Evolutionary conservation across 2,329 filamentous ascomycete species (phyloP).

Genomic region (Neurospora sp.): DNA sequence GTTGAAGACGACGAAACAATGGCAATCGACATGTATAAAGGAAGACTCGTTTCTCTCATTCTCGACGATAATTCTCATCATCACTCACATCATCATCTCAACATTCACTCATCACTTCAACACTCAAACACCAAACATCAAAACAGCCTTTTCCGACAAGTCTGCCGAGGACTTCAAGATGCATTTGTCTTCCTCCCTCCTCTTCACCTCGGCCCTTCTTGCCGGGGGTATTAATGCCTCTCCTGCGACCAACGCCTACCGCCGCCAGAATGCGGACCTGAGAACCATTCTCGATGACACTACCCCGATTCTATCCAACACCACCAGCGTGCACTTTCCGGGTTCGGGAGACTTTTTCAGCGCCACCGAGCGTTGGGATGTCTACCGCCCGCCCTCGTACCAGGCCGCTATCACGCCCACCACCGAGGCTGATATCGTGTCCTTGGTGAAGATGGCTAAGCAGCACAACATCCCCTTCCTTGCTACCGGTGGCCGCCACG

Average conservation of each 20-base stretch:
- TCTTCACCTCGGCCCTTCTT: neutral
- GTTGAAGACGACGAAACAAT: neutral
- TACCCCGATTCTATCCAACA: neutral
- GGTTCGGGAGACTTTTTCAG: neutral
- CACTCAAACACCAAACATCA: neutral
- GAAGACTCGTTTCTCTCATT: neutral
- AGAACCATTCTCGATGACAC: neutral
- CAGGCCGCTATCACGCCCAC: neutral
- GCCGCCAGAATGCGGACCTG: neutral
- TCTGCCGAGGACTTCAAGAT: neutral
- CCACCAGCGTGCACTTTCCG: neutral
- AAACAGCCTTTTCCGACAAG: neutral
- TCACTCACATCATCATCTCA: neutral
- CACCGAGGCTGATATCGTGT: neutral
- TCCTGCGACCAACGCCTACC: neutral
- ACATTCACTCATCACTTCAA: neutral
- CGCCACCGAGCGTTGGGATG: neutral
- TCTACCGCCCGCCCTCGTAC: neutral
- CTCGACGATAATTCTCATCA: neutral
- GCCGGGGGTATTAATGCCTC: neutral
- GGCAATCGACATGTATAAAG: neutral
- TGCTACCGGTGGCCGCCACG: constrained; percentile 9
- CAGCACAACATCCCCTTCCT: constrained; percentile 5
- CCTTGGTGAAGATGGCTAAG: constrained; percentile 2
- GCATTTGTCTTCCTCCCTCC: neutral